Conservation (phyloP, 768 basidiomycete species). For the Boletus rufocinnamomeus region DNA sequence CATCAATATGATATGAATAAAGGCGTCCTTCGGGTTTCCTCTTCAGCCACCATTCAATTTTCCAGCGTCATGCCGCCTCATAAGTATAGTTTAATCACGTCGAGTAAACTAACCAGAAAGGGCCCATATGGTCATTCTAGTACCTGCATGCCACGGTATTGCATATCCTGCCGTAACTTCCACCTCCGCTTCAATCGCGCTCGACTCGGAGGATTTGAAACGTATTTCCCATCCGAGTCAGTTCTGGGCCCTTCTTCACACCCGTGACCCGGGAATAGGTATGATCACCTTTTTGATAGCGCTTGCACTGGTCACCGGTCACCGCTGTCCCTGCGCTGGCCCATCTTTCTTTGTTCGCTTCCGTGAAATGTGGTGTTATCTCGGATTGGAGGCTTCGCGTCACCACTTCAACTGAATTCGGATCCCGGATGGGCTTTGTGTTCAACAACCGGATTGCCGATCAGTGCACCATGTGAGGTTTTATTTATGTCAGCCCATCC, state of each 20-base stretch:
- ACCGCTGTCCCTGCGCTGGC: too few relatives aligned
- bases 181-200: not conserved
- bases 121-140: not conserved
- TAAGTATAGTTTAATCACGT: not conserved
- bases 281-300: not conserved
- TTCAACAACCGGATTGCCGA: not conserved
- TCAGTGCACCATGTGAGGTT: not conserved
- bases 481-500: not conserved
- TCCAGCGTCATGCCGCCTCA: not conserved
- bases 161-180: not conserved
- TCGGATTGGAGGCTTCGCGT: not conserved
- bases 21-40: not conserved
- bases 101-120: not conserved
- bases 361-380: not conserved
- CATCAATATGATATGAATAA: not conserved
- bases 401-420: not conserved
- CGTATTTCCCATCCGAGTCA: too few relatives aligned
- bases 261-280: not conserved
- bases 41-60: not conserved
- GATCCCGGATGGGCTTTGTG: not conserved
- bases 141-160: not conserved
- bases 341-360: not conserved
- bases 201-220: not conserved
- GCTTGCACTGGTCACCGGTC: not conserved
- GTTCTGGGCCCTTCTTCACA: not conserved